Evolutionary conservation across 805 yeast genomes (phyloP), one percentile per base, ranked within the genome.

Genomic region (Wickerhamomyces kurtzmanii): DNA sequence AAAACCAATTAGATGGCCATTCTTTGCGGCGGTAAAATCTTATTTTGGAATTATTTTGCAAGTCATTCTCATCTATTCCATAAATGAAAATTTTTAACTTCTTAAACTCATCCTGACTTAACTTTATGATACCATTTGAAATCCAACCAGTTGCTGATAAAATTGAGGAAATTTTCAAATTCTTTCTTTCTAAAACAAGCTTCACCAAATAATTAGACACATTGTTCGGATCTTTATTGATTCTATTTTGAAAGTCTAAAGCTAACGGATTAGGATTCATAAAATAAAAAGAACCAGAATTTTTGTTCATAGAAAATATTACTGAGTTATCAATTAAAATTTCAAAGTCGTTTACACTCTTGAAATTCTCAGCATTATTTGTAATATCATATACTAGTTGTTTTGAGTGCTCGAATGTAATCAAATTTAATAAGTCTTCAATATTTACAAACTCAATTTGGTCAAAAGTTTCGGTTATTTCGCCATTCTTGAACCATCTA

Each of bases 81-180:
- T 21, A 21, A n/a, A 21, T 12, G 2, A 12, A 5, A 12, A 21
- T 20, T 12, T 18, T 24, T 13, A 57, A 31, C 25, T 48, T 51
- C 20, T 41, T 41, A 13, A 63, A 45, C 43, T 76, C 86, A 14
- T 57, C 59, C 3, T 62, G 59, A 3, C 62, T 54, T 17, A 81
- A 42, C 18, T 53, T 59, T 26, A 80, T 61, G 22, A 70, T 62
- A 22, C 68, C 71, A 37, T 70, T 70, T n/a, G 61, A 56, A 5
- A 71, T 62, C 91, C 91, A 82, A 17, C 77, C 82, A 0, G 76
- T 68, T 0, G 83, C 77, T 20, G 62, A 57, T 30, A 83, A 64
- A 34, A 75, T 62, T 7, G 71, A 64, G 9, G 68, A 53, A 17
- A 76, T 55, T 32, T 39, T 39, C 12, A 35, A 21, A 14, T 39